Conservation (phyloP, 129 eudicot species). For the Heracleum sosnowskyi region DNA sequence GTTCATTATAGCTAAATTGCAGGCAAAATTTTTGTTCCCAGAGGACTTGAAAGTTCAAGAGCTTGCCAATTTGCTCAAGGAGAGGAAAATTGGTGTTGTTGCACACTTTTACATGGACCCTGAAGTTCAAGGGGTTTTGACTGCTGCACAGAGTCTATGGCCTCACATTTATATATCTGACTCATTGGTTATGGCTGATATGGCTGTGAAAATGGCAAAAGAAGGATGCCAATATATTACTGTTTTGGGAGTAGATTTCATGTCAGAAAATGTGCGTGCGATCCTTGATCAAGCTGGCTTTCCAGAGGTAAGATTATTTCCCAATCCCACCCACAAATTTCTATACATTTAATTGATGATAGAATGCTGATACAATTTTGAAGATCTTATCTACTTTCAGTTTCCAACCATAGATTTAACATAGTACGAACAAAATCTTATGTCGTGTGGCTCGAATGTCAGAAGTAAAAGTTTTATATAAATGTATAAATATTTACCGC, state of each 20-base stretch:
- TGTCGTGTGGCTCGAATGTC: neutral
- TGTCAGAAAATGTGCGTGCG: slow-evolving; percentile 98
- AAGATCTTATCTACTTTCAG: neutral
- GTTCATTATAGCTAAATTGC: slow-evolving; percentile 29
- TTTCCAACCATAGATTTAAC: neutral
- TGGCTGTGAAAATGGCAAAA: slow-evolving; percentile 93
- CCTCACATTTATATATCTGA: slow-evolving; percentile 96
- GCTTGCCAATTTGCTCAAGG: slow-evolving; percentile 66
- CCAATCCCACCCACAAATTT: neutral
- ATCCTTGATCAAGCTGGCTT: slow-evolving; percentile 96
- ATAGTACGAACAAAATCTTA: neutral
- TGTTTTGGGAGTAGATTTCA: slow-evolving; percentile 92
- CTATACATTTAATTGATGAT: neutral
- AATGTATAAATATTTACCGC: neutral
- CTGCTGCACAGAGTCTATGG: slow-evolving; percentile 91
- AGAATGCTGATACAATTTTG: neutral
- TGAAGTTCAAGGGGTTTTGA: slow-evolving; percentile 95
- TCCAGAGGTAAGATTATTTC: slow-evolving; percentile 41
- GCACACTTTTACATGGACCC: slow-evolving; percentile 99
- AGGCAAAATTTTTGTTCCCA: slow-evolving; percentile 87
- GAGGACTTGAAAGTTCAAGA: slow-evolving; percentile 60
- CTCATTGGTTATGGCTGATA: slow-evolving; percentile 94
- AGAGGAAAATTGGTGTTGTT: slow-evolving; percentile 83
- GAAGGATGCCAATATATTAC: slow-evolving; percentile 78
- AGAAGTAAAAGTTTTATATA: neutral